A percentile compares a stretch with the other conserved stretches of the same genome.
These are phyloP conservation scores for Kuraishia borneana DNA, from an alignment of 805 yeast species.

Conservation along the genomic window DNA sequence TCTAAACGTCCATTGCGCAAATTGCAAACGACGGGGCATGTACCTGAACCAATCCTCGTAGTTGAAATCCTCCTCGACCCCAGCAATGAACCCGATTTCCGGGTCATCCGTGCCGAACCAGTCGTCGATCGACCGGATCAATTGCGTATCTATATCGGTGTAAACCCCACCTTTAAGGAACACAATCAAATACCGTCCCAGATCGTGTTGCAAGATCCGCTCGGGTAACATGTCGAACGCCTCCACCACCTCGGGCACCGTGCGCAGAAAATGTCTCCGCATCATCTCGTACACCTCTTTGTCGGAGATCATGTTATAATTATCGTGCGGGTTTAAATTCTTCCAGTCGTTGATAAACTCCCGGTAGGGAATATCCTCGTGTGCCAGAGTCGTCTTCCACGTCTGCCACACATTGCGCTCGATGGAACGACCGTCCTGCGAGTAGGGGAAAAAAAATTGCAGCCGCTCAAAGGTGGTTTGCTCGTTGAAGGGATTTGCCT, in stretches of 20 bases:
- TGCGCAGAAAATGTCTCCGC: constrained; percentile 28
- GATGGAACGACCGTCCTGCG: constrained; percentile 17
- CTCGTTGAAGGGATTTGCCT: constrained; percentile 14
- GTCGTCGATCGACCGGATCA: constrained; percentile 43
- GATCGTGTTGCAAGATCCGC: constrained; percentile 38
- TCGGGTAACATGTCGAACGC: constrained; percentile 45
- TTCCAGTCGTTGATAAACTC: constrained; percentile 19
- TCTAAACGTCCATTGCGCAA: constrained; percentile 84
- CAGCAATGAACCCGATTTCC: constrained; percentile 40
- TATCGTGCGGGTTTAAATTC: constrained; percentile 21
- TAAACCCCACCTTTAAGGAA: constrained; percentile 52
- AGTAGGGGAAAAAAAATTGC: constrained; percentile 19
- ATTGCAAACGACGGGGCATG: constrained; percentile 41
- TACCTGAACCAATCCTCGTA: constrained; percentile 42
- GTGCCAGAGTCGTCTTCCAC: constrained; percentile 21
- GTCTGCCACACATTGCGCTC: constrained; percentile 21
- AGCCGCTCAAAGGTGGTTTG: constrained; percentile 18
- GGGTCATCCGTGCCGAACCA: constrained; percentile 46
- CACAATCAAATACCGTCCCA: constrained; percentile 42
- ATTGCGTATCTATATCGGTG: constrained; percentile 48
- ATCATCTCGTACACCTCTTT: constrained; percentile 18
- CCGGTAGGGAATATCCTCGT: constrained; percentile 22
- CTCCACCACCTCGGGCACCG: constrained; percentile 40
- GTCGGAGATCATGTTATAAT: constrained; percentile 18
- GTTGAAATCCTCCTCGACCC: constrained; percentile 43